Base-by-base conservation (phyloP, 2,329 filamentous ascomycete genomes). In the Epicoccum sorghinum region DNA sequence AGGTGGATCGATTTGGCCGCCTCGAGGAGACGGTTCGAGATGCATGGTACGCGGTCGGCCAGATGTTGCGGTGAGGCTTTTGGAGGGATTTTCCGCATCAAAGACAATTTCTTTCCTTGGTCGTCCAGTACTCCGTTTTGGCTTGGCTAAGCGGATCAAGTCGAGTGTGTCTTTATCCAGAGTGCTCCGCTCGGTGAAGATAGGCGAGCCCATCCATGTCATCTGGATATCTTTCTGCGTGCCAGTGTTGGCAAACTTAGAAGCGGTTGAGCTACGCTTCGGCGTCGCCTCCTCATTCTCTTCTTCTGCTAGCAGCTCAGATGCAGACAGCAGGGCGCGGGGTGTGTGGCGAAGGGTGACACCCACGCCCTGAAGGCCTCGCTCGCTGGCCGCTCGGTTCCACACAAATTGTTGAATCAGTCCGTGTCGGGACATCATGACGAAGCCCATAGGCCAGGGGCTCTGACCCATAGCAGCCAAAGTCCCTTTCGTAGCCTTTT, bases 401-500 rank as follows among this genome's bases (percentile, higher is more conserved):
- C 89, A 93, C 4, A 91, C 62, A 72, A 92, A 83, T 75, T 93
- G 89, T 65, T 81, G 75, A 22, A 91, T 70, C 7, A 69, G 68
- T 0, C 89, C 89, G 2, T 82, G 79, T 13, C 66, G 65, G 0
- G 82, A 82, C 55, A 89, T 86, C 50, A 83, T 84, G 24, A 90
- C 73, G 65, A 86, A 96, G 0, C 87, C 86, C 80, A 96, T 83
- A 0, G 91, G 89, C 78, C 83, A 86, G 33, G 77, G 73, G 67
- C 88, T 89, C 53, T 85, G 78, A 4, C 82, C 82, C 61, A 97
- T 68, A 23, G 90, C 86, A 42, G 91, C 86, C 52, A 90, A 79
- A 3, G 96, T 86, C 1, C 93, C 93, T 67, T 86, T 89, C 0
- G 92, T 96, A 29, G 91, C 89, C 47, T 86, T 80, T 57, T 82